Evolutionary conservation across 179 eudicot genomes (phyloP).

Genomic region (Amaranthus tricolor): DNA sequence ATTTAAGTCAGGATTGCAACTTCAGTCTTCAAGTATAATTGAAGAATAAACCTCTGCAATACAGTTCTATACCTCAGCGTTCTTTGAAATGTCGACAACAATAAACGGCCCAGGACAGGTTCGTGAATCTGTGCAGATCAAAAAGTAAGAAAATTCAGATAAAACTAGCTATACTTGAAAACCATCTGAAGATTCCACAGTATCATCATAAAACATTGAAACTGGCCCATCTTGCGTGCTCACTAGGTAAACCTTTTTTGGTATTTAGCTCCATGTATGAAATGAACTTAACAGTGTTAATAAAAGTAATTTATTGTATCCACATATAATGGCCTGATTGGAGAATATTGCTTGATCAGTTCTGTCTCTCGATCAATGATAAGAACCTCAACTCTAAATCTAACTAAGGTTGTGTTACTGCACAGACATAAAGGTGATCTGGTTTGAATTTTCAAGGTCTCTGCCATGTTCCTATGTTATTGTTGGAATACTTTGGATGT

Average conservation of each 20-base stretch:
- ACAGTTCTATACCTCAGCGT: constrained; percentile 57
- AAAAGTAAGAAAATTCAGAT: constrained; percentile 11
- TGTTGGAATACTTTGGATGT: no score
- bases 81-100: constrained; percentile 70
- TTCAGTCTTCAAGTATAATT: neutral
- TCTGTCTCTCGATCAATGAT: no score
- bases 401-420: no score
- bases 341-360: neutral
- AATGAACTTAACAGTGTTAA: neutral
- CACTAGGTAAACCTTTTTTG: constrained; percentile 5
- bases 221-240: neutral
- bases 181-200: neutral
- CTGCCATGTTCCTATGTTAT: no score
- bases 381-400: no score
- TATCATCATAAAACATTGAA: neutral
- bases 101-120: constrained; percentile 82
- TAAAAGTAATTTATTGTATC: neutral
- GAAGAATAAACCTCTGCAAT: neutral
- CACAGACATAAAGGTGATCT: no score
- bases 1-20: neutral
- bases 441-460: no score
- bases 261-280: neutral
- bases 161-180: neutral
- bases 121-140: constrained; percentile 53
- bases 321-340: neutral